A percentile compares a stretch with the other conserved stretches of the same genome.
phyloP scores from a whole-genome alignment of 805 yeast genomes.

The Wickerhamomyces hampshirensis region DNA sequence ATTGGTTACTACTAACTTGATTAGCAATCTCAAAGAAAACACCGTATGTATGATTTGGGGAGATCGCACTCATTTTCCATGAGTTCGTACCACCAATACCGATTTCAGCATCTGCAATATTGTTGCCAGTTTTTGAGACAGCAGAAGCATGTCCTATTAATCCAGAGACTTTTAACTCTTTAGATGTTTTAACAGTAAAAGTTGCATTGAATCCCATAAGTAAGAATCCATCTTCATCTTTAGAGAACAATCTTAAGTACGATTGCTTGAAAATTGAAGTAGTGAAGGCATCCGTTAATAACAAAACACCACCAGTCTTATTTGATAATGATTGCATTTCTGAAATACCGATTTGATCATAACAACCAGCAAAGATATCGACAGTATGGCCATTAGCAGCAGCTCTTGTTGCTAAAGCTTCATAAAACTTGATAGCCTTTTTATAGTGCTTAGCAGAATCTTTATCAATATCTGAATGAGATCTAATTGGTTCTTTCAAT shows the following conservation, averaged over 20 bases:
- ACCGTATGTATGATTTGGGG: conserved; percentile 87
- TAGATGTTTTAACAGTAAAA: conserved; percentile 80
- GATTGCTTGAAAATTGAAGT: conserved; percentile 94
- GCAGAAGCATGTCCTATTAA: conserved; percentile 91
- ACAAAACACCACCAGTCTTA: conserved; percentile 84
- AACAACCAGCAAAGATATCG: conserved; percentile 91
- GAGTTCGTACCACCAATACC: conserved; percentile 92
- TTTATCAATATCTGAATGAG: conserved; percentile 94
- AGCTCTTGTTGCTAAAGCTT: conserved; percentile 64
- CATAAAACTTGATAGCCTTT: conserved; percentile 81
- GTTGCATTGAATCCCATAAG: conserved; percentile 88
- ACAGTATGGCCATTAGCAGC: conserved; percentile 73
- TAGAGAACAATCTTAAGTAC: conserved; percentile 77
- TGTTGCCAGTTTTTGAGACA: conserved; percentile 51
- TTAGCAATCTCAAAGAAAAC: conserved; percentile 78
- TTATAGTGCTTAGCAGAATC: conserved; percentile 85
- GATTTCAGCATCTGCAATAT: conserved; percentile 86
- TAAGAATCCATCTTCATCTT: conserved; percentile 83
- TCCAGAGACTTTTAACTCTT: conserved; percentile 86
- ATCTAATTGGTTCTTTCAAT: conserved; percentile 92
- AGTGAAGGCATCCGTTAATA: conserved; percentile 88
- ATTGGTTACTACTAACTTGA: conserved; percentile 32
- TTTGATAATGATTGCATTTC: conserved; percentile 88
- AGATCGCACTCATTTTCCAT: conserved; percentile 79
- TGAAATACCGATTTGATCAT: conserved; percentile 91